phyloP scores from a whole-genome alignment of 2,329 filamentous ascomycete species.

The Penicillium glabrum region DNA sequence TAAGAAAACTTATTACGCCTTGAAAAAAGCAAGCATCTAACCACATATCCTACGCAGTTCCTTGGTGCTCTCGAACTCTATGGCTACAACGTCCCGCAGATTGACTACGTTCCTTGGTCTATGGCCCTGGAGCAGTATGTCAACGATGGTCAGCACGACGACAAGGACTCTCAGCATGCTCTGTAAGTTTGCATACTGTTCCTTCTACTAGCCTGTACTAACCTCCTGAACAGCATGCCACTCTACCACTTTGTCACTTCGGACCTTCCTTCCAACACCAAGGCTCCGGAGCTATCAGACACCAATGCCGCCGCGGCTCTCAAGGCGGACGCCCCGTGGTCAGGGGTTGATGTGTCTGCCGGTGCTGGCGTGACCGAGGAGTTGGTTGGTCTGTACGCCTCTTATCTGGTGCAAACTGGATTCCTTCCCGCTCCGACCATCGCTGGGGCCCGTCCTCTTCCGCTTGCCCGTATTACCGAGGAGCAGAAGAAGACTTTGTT shows the following conservation, averaged over 20 bases:
- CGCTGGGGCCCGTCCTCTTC: slow-evolving; percentile 38
- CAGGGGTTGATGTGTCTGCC: slow-evolving; percentile 57
- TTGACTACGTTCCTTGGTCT: slow-evolving; percentile 70
- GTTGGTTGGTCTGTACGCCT: slow-evolving; percentile 63
- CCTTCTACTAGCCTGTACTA: neutral
- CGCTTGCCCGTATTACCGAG: slow-evolving; percentile 45
- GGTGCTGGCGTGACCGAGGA: slow-evolving; percentile 60
- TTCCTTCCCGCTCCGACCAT: slow-evolving; percentile 54
- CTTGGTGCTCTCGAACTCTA: slow-evolving; percentile 69
- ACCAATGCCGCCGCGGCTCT: slow-evolving; percentile 65
- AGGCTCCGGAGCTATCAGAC: slow-evolving; percentile 74
- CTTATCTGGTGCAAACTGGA: slow-evolving; percentile 62
- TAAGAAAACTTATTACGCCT: neutral
- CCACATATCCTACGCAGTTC: slow-evolving; percentile 51
- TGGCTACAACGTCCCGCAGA: slow-evolving; percentile 68
- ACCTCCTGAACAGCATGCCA: slow-evolving; percentile 51
- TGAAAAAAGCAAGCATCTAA: neutral
- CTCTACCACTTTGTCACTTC: slow-evolving; percentile 72
- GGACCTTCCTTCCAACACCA: slow-evolving; percentile 68
- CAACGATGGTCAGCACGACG: slow-evolving; percentile 55
- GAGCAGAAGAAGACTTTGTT: slow-evolving; percentile 51
- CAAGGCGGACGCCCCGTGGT: slow-evolving; percentile 60
- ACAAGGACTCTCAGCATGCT: slow-evolving; percentile 64
- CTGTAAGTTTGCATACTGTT: slow-evolving; percentile 45
- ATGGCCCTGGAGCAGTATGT: slow-evolving; percentile 68